phyloP scores from a whole-genome alignment of 1,284 basidiomycete species.

The Inonotus obliquus region DNA sequence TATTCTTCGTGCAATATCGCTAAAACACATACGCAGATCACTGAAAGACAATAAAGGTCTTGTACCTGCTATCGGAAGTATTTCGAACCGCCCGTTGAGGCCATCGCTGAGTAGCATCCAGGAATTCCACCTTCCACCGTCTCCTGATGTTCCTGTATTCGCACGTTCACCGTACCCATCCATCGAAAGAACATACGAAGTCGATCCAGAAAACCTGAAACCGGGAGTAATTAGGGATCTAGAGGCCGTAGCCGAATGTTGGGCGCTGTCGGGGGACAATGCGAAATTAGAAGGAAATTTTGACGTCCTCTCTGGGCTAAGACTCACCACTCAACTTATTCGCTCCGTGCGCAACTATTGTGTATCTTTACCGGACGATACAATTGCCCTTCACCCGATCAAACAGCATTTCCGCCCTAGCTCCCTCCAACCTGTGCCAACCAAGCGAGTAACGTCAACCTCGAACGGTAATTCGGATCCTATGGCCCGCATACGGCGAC shows the following conservation, averaged over 20 bases:
- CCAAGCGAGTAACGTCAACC: constrained; percentile 34
- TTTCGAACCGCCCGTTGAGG: constrained; percentile 34
- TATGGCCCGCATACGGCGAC: constrained; percentile 59
- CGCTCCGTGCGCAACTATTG: constrained; percentile 78
- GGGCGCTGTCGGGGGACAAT: constrained; percentile 33
- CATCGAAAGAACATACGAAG: constrained; percentile 58
- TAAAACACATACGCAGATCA: constrained; percentile 34
- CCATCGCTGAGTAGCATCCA: constrained; percentile 37
- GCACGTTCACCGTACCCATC: constrained; percentile 43
- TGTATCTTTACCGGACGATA: constrained; percentile 72
- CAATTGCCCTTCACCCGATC: constrained; percentile 38
- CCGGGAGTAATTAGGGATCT: constrained; percentile 71
- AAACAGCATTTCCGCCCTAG: constrained; percentile 38
- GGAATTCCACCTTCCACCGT: constrained; percentile 63
- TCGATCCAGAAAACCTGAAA: constrained; percentile 66
- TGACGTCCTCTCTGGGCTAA: constrained; percentile 64
- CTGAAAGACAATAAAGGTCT: constrained; percentile 53
- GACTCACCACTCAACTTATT: constrained; percentile 72
- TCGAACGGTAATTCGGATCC: constrained; percentile 45
- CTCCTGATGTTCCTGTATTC: constrained; percentile 50
- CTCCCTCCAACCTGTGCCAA: constrained; percentile 35
- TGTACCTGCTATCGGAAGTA: constrained; percentile 68
- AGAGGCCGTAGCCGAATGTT: constrained; percentile 49
- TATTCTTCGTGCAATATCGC: background rate
- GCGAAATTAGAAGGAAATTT: constrained; percentile 27